Conservation (phyloP, 164 flowering plant genomes). For the Annona squamosa region DNA sequence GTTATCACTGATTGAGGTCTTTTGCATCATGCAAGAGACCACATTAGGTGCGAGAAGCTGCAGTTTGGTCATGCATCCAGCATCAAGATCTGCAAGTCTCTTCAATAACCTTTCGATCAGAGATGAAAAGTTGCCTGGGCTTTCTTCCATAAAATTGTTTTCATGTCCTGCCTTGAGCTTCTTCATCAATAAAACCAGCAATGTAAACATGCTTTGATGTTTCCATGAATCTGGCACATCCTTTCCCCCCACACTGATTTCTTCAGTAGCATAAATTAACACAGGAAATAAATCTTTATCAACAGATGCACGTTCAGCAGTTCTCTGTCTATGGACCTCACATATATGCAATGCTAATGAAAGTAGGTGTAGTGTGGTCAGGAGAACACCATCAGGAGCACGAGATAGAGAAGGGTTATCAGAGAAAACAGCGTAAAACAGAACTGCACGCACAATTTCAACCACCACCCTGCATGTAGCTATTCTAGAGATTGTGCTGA, state of each 20-base stretch:
- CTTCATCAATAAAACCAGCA: slow-evolving; percentile 69
- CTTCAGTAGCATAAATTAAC: slow-evolving; percentile 60
- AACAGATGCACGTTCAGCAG: not conserved
- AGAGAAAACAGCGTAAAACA: slow-evolving; percentile 64
- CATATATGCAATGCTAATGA: slow-evolving; percentile 74
- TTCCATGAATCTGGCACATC: slow-evolving; percentile 22
- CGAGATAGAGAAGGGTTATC: slow-evolving; percentile 50
- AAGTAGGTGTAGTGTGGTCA: slow-evolving; percentile 78
- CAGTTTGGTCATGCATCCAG: slow-evolving; percentile 47
- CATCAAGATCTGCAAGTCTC: slow-evolving; percentile 63
- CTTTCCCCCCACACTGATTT: slow-evolving; percentile 28
- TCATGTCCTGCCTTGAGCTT: slow-evolving; percentile 41
- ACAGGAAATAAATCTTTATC: slow-evolving; percentile 36
- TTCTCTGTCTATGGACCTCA: slow-evolving; percentile 8
- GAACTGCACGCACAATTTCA: slow-evolving; percentile 63
- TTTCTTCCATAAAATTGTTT: slow-evolving; percentile 41
- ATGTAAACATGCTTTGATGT: slow-evolving; percentile 62
- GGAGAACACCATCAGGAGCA: slow-evolving; percentile 79
- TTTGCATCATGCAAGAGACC: slow-evolving; percentile 30
- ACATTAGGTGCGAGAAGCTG: slow-evolving; percentile 70
- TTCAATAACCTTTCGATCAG: slow-evolving; percentile 52
- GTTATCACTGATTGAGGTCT: slow-evolving; percentile 17
- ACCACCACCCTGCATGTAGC: slow-evolving; percentile 60
- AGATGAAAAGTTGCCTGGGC: slow-evolving; percentile 45
- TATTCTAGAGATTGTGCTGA: slow-evolving; percentile 52